A percentile compares a stretch with the other conserved stretches of the same genome.
Conservation (phyloP, 257 asterid genomes). For the Solanum virginianum region DNA sequence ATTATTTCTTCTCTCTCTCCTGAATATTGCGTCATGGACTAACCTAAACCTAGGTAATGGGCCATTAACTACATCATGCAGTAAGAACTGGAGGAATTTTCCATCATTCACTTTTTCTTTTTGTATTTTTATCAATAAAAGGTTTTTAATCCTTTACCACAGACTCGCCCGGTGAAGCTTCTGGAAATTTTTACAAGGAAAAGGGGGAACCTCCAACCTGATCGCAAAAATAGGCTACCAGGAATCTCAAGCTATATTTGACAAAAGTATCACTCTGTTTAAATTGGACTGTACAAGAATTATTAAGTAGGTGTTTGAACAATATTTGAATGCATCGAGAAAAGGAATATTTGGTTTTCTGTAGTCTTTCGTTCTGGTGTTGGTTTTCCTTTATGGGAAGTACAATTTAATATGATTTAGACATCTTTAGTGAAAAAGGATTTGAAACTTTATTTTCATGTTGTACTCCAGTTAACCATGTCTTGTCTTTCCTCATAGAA, state of each 20-base stretch:
- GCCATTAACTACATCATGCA: neutral
- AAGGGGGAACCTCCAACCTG: neutral
- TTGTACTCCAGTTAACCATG: neutral
- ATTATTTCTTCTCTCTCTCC: neutral
- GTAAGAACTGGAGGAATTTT: neutral
- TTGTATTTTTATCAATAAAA: neutral
- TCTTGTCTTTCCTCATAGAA: neutral
- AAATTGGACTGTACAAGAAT: neutral
- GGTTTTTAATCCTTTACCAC: neutral
- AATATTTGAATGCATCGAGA: neutral
- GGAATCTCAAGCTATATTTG: neutral
- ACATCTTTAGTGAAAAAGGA: neutral
- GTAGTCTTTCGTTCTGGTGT: neutral
- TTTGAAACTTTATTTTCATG: neutral
- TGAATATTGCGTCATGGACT: neutral
- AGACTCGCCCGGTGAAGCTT: neutral
- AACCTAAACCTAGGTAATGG: neutral
- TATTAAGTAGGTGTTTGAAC: neutral
- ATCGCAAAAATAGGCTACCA: neutral
- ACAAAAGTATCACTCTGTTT: neutral
- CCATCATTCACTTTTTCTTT: neutral
- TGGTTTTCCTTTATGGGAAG: neutral
- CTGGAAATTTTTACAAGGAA: neutral
- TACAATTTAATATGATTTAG: neutral
- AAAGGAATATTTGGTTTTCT: neutral